Evolutionary conservation across 1,284 basidiomycete species (phyloP).

Genomic region (Trametes sp.): DNA sequence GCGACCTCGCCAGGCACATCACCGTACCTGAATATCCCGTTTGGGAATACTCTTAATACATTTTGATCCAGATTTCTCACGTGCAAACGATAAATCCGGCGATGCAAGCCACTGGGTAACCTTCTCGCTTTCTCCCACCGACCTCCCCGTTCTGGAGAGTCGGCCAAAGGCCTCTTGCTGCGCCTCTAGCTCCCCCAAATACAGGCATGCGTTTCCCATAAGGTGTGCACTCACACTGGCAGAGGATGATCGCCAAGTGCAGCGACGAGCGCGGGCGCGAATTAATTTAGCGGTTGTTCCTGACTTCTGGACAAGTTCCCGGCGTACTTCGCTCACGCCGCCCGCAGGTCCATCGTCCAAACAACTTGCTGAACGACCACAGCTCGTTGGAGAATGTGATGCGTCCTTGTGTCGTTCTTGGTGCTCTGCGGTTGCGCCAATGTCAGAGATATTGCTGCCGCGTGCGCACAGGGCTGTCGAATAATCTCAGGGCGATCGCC

Average conservation of each 20-base stretch:
- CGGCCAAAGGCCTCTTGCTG: background rate
- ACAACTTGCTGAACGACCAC: too few species aligned
- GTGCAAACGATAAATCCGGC: too few species aligned
- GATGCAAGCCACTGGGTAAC: constrained; percentile 16
- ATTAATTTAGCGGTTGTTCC: constrained; percentile 12
- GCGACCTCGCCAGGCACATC: constrained; percentile 37
- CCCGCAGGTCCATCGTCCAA: too few species aligned
- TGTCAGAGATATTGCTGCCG: too few species aligned
- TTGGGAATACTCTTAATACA: constrained; percentile 24
- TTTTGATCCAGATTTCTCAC: background rate
- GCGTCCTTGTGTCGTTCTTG: too few species aligned
- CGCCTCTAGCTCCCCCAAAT: background rate
- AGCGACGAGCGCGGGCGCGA: background rate
- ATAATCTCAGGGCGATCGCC: constrained; percentile 20
- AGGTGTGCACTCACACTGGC: constrained; percentile 11
- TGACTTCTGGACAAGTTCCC: constrained; percentile 12
- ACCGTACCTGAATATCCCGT: constrained; percentile 30
- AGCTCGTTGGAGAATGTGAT: too few species aligned
- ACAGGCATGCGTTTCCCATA: background rate
- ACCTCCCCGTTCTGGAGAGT: constrained; percentile 1
- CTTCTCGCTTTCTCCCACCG: constrained; percentile 16
- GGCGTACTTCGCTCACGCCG: background rate
- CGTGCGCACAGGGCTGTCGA: constrained; percentile 2
- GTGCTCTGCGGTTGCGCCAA: too few species aligned
- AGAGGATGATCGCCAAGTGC: constrained; percentile 7